A percentile compares a stretch with the other conserved stretches of the same genome.
These are phyloP conservation scores for Aspergillus glaucus DNA, from an alignment of 2,329 filamentous ascomycete genomes.

Conservation along the genomic window DNA sequence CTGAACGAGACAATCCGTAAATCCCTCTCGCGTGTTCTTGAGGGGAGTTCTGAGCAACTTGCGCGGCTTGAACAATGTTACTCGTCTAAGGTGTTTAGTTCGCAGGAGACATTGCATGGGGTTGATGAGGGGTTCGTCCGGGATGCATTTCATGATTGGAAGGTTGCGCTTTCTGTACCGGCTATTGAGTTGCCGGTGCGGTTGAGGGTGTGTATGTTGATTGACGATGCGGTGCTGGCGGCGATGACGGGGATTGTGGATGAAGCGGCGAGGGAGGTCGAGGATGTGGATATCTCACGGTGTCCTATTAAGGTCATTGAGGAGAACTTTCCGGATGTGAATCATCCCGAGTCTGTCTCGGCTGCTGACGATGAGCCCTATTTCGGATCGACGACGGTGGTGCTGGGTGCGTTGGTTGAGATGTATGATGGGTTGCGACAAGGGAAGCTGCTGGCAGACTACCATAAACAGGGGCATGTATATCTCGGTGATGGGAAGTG, in stretches of 20 bases:
- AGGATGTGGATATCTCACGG: slow-evolving; percentile 6
- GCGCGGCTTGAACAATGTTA: slow-evolving; percentile 16
- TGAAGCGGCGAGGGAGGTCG: slow-evolving; percentile 6
- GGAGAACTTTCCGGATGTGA: slow-evolving; percentile 23
- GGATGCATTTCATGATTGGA: slow-evolving; percentile 23
- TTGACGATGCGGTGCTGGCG: slow-evolving; percentile 20
- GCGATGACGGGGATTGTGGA: slow-evolving; percentile 11
- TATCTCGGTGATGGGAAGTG: slow-evolving; percentile 21
- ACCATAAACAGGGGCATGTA: slow-evolving; percentile 15
- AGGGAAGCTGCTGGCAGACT: slow-evolving; percentile 17
- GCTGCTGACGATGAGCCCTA: slow-evolving; percentile 10
- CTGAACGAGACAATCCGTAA: slow-evolving; percentile 52
- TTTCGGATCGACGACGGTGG: slow-evolving; percentile 20
- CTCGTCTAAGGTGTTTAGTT: slow-evolving; percentile 21
- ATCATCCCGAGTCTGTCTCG: slow-evolving; percentile 9
- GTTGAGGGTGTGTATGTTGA: slow-evolving; percentile 20
- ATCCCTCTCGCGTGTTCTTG: slow-evolving; percentile 13
- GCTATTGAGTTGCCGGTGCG: slow-evolving; percentile 20
- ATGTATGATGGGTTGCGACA: slow-evolving; percentile 20
- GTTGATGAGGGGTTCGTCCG: slow-evolving; percentile 14
- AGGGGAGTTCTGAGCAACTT: slow-evolving; percentile 16
- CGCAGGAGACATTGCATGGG: slow-evolving; percentile 8
- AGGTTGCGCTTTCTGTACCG: slow-evolving; percentile 19
- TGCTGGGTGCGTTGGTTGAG: slow-evolving; percentile 20
- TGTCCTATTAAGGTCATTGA: slow-evolving; percentile 24